These are phyloP conservation scores for Penicillium fimorum DNA, from an alignment of 495 filamentous ascomycete species.

Conservation along the genomic window DNA sequence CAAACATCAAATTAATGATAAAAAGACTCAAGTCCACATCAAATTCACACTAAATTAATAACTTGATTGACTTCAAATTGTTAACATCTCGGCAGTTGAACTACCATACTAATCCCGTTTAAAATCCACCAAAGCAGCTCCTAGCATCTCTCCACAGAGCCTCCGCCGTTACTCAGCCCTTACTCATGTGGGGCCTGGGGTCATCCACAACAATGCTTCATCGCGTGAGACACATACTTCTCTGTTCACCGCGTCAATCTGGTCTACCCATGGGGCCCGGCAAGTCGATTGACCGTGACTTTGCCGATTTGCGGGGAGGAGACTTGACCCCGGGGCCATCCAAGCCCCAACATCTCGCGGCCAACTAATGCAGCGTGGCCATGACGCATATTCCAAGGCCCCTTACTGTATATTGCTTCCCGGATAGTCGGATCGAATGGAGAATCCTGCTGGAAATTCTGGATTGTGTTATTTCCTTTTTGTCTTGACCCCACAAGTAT, in stretches of 20 bases:
- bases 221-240: conserved; percentile 6
- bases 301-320: conserved; percentile 18
- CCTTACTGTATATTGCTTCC: too few relatives aligned
- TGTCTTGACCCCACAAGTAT: conserved; percentile 10
- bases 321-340: background rate
- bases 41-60: too few relatives aligned
- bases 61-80: background rate
- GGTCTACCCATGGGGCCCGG: conserved; percentile 21
- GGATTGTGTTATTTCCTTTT: background rate
- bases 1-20: too few relatives aligned
- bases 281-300: conserved; percentile 14
- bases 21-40: too few relatives aligned
- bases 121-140: background rate
- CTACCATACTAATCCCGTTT: background rate
- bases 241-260: conserved; percentile 16
- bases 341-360: background rate
- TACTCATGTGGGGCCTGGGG: conserved; percentile 38
- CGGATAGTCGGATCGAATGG: too few relatives aligned
- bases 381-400: background rate
- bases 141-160: conserved; percentile 11
- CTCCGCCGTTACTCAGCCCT: conserved; percentile 37
- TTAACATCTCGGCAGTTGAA: conserved; percentile 4
- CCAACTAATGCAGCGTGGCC: conserved; percentile 12
- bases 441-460: background rate
- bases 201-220: conserved; percentile 4